These are phyloP conservation scores for Coniochaeta sp. DNA, from an alignment of 2,329 filamentous ascomycete genomes.

Conservation along the genomic window DNA sequence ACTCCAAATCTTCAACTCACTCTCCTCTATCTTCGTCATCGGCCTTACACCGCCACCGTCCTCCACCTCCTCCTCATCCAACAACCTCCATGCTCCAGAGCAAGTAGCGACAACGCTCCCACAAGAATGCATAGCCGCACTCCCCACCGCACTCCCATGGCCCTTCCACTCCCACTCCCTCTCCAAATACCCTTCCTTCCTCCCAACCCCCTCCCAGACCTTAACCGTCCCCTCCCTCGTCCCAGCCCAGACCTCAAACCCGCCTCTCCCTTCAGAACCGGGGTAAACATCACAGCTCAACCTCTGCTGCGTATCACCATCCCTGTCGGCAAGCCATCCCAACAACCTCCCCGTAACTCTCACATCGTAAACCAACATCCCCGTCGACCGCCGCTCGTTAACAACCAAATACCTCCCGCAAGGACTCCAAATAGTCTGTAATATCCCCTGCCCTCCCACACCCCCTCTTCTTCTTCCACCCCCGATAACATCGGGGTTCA, in stretches of 20 bases:
- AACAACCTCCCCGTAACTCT: constrained; percentile 52
- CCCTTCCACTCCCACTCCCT: constrained; percentile 44
- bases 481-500: neutral
- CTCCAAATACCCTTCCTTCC: constrained; percentile 32
- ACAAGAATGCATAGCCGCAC: constrained; percentile 42
- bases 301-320: constrained; percentile 46
- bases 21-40: constrained; percentile 25
- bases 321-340: constrained; percentile 43
- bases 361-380: constrained; percentile 56
- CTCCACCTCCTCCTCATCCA: constrained; percentile 17
- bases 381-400: constrained; percentile 49
- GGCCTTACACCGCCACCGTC: constrained; percentile 9
- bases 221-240: constrained; percentile 45
- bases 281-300: constrained; percentile 49
- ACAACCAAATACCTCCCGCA: constrained; percentile 58
- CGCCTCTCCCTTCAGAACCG: constrained; percentile 23
- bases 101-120: constrained; percentile 52
- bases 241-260: constrained; percentile 59
- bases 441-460: constrained; percentile 56
- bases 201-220: constrained; percentile 52
- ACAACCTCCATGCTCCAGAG: constrained; percentile 43
- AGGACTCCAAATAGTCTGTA: constrained; percentile 54
- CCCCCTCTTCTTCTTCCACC: constrained; percentile 23
- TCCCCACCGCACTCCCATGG: constrained; percentile 40
- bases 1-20: constrained; percentile 39